Evolutionary conservation across 2,329 filamentous ascomycete genomes (phyloP).

Genomic region (Xylaria arbuscula): DNA sequence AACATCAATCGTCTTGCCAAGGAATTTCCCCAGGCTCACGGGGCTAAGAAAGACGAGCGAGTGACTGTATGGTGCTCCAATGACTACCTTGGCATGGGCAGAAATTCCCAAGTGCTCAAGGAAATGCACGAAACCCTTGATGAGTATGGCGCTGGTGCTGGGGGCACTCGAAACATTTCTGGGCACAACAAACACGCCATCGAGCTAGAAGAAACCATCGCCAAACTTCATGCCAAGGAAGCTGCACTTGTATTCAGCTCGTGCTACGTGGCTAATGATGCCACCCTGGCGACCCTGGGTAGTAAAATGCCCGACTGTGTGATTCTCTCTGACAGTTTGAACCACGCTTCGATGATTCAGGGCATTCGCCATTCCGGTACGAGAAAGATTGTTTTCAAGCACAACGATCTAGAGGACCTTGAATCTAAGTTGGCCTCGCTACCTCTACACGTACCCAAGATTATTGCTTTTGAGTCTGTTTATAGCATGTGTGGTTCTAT

Average conservation of each 20-base stretch:
- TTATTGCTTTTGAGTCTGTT: constrained; percentile 98
- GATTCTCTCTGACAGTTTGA: constrained; percentile 95
- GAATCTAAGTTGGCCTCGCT: constrained; percentile 92
- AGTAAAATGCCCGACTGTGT: constrained; percentile 97
- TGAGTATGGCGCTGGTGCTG: constrained; percentile 92
- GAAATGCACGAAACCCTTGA: constrained; percentile 96
- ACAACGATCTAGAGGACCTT: constrained; percentile 94
- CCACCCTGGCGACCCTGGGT: constrained; percentile 94
- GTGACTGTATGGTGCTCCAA: constrained; percentile 99
- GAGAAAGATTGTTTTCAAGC: constrained; percentile 98
- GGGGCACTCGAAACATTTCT: constrained; percentile 96
- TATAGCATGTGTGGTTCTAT: constrained; percentile 99
- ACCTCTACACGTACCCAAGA: constrained; percentile 87
- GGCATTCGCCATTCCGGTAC: constrained; percentile 97
- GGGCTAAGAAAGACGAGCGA: constrained; percentile 81
- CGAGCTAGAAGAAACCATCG: constrained; percentile 81
- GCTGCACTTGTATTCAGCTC: constrained; percentile 94
- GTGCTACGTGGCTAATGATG: constrained; percentile 98
- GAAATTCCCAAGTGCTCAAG: constrained; percentile 86
- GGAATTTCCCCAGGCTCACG: constrained; percentile 95
- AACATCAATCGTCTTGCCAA: constrained; percentile 99
- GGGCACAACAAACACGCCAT: constrained; percentile 97
- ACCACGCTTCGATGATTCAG: constrained; percentile 99
- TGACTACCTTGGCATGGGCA: constrained; percentile 97
- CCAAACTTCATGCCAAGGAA: constrained; percentile 91